These are phyloP conservation scores for Cyclocybe aegerita DNA, from an alignment of 768 basidiomycete genomes.

Conservation along the genomic window DNA sequence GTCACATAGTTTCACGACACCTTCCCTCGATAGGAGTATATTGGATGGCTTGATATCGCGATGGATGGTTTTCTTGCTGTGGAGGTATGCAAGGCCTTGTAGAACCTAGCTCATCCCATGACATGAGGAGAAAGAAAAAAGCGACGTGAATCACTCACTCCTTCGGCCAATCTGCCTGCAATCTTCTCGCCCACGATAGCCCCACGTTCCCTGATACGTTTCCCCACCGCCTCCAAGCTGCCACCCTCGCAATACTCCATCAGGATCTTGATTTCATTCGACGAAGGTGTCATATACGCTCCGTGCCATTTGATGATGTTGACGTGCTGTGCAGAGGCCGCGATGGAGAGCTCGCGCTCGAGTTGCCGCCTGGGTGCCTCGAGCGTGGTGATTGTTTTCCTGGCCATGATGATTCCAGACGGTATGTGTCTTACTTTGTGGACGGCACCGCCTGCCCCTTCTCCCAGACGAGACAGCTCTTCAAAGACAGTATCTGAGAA, in stretches of 20 bases:
- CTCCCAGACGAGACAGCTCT: constrained; percentile 78
- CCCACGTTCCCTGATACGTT: constrained; percentile 76
- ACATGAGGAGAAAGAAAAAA: constrained; percentile 2
- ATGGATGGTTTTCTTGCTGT: constrained; percentile 90
- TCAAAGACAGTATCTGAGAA: constrained; percentile 77
- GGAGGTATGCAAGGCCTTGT: constrained; percentile 91
- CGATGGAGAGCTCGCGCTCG: constrained; percentile 88
- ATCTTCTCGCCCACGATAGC: constrained; percentile 85
- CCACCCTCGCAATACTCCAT: constrained; percentile 92
- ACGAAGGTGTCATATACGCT: constrained; percentile 83
- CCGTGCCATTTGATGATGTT: constrained; percentile 94
- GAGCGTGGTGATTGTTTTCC: constrained; percentile 91
- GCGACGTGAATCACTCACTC: constrained; percentile 51
- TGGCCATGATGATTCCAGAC: constrained; percentile 80
- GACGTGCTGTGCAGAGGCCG: constrained; percentile 75
- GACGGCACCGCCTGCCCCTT: constrained; percentile 96
- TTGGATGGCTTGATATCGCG: constrained; percentile 96
- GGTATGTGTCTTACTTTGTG: constrained; percentile 88
- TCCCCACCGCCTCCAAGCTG: constrained; percentile 86
- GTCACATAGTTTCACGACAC: constrained; percentile 89
- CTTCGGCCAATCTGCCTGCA: constrained; percentile 89
- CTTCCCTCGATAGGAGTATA: constrained; percentile 85
- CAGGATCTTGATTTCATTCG: constrained; percentile 91
- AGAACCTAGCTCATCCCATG: constrained; percentile 53
- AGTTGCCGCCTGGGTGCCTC: constrained; percentile 93